phyloP scores from a whole-genome alignment of 768 basidiomycete genomes.

The Crepidotus variabilis region DNA sequence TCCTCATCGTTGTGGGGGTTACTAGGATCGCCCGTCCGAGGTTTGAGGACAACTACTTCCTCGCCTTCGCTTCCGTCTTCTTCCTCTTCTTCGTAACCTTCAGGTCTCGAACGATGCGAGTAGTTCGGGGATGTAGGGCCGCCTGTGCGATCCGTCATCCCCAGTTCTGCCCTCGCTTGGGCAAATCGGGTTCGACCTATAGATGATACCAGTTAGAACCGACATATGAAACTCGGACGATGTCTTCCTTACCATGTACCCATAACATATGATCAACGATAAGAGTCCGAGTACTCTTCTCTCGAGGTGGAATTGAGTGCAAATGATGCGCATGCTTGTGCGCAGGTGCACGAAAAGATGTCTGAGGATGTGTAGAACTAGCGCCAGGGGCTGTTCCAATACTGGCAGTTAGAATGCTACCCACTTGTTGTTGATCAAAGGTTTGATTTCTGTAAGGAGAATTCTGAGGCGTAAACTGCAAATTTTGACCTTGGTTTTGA shows the following conservation, averaged over 20 bases:
- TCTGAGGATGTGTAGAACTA: slow-evolving; percentile 13
- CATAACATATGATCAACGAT: slow-evolving; percentile 88
- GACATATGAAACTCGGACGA: not conserved
- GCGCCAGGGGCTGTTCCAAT: slow-evolving; percentile 7
- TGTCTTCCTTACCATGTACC: slow-evolving; percentile 54
- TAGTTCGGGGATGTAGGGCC: slow-evolving; percentile 60
- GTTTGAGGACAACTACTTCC: slow-evolving; percentile 44
- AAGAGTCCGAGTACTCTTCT: slow-evolving; percentile 85
- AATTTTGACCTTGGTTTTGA: slow-evolving; percentile 10
- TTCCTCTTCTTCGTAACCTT: slow-evolving; percentile 75
- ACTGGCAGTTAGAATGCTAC: slow-evolving; percentile 7
- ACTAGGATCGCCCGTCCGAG: slow-evolving; percentile 42
- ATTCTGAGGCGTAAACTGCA: slow-evolving; percentile 3
- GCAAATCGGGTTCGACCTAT: slow-evolving; percentile 70
- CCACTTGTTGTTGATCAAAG: slow-evolving; percentile 7
- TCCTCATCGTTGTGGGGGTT: slow-evolving; percentile 53
- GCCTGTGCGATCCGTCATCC: slow-evolving; percentile 80
- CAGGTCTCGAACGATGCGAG: slow-evolving; percentile 62
- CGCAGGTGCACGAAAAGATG: slow-evolving; percentile 64
- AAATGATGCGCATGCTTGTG: slow-evolving; percentile 88
- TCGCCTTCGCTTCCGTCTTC: slow-evolving; percentile 66
- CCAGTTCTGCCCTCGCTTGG: slow-evolving; percentile 81
- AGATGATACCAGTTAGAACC: not conserved
- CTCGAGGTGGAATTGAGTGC: slow-evolving; percentile 80
- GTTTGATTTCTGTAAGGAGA: slow-evolving; percentile 11